phyloP scores from a whole-genome alignment of 306 rosid genomes.

The Cicer cuneatum region DNA sequence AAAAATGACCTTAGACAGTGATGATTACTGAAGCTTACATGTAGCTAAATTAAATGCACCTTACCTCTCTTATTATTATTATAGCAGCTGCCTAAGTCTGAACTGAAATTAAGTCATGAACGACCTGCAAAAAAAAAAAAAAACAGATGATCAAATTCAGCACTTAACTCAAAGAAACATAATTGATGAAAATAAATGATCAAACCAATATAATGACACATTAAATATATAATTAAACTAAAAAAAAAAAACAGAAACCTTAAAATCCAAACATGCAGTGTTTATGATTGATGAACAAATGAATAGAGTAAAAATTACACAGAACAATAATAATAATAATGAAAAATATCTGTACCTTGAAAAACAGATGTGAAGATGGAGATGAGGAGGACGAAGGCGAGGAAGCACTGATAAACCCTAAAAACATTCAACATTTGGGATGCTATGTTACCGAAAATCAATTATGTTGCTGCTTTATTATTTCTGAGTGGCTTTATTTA shows the following conservation, averaged over 20 bases:
- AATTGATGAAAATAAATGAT: background rate
- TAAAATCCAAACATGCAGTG: conserved; percentile 17
- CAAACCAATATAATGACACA: conserved; percentile 38
- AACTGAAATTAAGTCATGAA: conserved; percentile 34
- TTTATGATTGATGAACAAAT: conserved; percentile 1
- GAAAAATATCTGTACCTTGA: conserved; percentile 30
- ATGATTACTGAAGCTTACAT: conserved; percentile 12
- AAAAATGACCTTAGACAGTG: conserved; percentile 24
- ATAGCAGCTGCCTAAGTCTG: conserved; percentile 38
- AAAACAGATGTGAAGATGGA: conserved; percentile 37
- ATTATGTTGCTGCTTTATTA: background rate
- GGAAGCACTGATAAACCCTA: conserved; percentile 54
- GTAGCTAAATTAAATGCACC: conserved; percentile 32
- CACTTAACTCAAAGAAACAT: conserved; percentile 27
- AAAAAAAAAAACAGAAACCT: background rate
- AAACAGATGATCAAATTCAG: conserved; percentile 27
- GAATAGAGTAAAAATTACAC: background rate
- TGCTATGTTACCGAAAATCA: conserved; percentile 24
- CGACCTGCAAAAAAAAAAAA: conserved; percentile 51
- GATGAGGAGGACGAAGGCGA: conserved; percentile 39
- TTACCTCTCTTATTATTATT: conserved; percentile 3
- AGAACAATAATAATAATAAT: background rate
- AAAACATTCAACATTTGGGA: conserved; percentile 55
- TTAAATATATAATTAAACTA: conserved; percentile 14
- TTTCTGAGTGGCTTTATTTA: background rate